phyloP scores from a whole-genome alignment of 352 stramenopile genomes.

The Thalassiosira mediterranea region DNA sequence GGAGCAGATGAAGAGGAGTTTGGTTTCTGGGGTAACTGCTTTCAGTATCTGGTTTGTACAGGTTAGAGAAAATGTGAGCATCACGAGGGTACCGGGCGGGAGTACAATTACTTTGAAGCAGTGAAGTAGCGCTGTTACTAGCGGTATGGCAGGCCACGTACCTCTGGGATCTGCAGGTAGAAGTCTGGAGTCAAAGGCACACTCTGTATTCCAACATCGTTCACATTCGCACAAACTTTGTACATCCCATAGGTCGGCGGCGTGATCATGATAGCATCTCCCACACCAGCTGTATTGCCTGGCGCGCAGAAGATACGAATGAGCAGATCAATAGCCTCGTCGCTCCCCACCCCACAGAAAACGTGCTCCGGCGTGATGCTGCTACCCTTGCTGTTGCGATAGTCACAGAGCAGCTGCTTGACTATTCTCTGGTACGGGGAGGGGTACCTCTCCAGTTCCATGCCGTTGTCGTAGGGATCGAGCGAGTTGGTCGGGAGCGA shows the following conservation, averaged over 20 bases:
- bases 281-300: slow-evolving; percentile 60
- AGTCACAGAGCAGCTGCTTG: slow-evolving; percentile 89
- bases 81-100: too few relatives aligned
- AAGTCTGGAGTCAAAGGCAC: slow-evolving; percentile 90
- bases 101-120: too few relatives aligned
- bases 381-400: slow-evolving; percentile 49
- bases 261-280: slow-evolving; percentile 92
- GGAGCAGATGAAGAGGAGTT: slow-evolving; percentile 97
- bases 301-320: slow-evolving; percentile 96
- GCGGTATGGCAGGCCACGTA: too few relatives aligned
- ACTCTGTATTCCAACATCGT: slow-evolving; percentile 94
- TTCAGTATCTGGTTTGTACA: slow-evolving; percentile 85
- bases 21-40: slow-evolving; percentile 89
- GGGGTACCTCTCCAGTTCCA: slow-evolving; percentile 93
- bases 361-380: slow-evolving; percentile 88
- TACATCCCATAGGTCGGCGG: slow-evolving; percentile 99
- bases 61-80: too few relatives aligned
- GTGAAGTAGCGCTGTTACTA: too few relatives aligned
- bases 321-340: slow-evolving; percentile 98
- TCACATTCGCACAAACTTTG: slow-evolving; percentile 97
- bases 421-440: slow-evolving; percentile 93
- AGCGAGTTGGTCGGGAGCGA: slow-evolving; percentile 78
- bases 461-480: slow-evolving; percentile 74
- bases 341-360: slow-evolving; percentile 97
- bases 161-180: slow-evolving; percentile 76